phyloP scores from a whole-genome alignment of 2,329 filamentous ascomycete genomes.

The Didymella pinodella region DNA sequence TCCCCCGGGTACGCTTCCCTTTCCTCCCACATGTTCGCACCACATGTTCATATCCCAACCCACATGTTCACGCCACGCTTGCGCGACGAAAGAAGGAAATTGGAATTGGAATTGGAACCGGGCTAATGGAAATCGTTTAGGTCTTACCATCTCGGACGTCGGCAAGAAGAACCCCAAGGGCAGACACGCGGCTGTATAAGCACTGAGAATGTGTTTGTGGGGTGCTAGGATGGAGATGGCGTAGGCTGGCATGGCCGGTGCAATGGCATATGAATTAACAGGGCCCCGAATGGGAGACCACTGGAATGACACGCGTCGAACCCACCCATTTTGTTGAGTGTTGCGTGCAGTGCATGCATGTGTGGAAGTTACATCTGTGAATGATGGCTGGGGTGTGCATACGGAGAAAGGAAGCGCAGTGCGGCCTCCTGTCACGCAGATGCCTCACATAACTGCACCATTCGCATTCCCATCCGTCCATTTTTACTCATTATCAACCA shows the following conservation, averaged over 20 bases:
- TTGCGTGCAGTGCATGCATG: neutral
- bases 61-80: too few relatives aligned
- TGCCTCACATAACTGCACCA: too few relatives aligned
- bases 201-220: conserved; percentile 6
- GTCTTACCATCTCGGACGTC: conserved; percentile 66
- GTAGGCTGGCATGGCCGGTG: conserved; percentile 35
- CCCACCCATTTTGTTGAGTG: neutral
- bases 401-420: too few relatives aligned
- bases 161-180: conserved; percentile 70
- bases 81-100: neutral
- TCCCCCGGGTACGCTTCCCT: conserved; percentile 79
- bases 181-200: conserved; percentile 54
- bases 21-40: too few relatives aligned
- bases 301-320: conserved; percentile 23
- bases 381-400: too few relatives aligned
- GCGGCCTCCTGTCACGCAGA: too few relatives aligned
- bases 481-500: neutral
- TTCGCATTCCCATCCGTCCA: too few relatives aligned
- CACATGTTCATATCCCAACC: too few relatives aligned
- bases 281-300: conserved; percentile 26
- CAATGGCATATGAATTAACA: conserved; percentile 41
- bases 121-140: conserved; percentile 42
- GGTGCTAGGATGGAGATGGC: conserved; percentile 18
- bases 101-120: too few relatives aligned
- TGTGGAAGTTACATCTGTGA: too few relatives aligned